Base-by-base conservation (phyloP, 176 grass and related monocot species). In the Rhynchospora tenuis region DNA sequence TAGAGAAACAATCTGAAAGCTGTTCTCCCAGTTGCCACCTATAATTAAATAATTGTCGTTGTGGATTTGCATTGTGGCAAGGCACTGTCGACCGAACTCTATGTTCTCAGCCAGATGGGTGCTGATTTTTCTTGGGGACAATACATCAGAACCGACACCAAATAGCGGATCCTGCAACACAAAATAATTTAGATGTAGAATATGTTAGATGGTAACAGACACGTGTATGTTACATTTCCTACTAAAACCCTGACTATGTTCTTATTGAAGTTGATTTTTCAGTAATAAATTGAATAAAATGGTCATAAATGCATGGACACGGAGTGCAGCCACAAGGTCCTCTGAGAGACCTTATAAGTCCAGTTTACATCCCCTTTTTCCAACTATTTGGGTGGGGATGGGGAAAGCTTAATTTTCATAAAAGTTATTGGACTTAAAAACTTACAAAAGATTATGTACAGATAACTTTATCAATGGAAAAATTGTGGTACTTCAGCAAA, bases 21-120 rank as follows among this genome's bases (percentile, higher is more conserved):
- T 98, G 66, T 98, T 98, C 83, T 98, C 95, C 95, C 95, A 98
- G 84, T 98, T 98, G 50, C 95, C 95, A 74, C 95, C 91, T 38
- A 88, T 87, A 88, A 98, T 90, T 73, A 98, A 91, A 86, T 98
- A 98, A 86, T 93, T 91, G 15, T 98, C 93, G 48, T 90, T 90
- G 79, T 87, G 79, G 88, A 91, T 94, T 81, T 93, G 92, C 87
- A 95, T 86, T 68, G 90, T 84, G 70, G 89, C 75, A 24, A 98
- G 38, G 80, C 95, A 98, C 68, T 89, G 95, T 84, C 89, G 91
- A 86, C 93, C 91, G 88, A 98, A 98, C 43, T 93, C 91, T 87
- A 95, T 84, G 80, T 93, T 98, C 85, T 98, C 95, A 76, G 92
- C 91, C 68, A 98, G 68, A 65, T 68, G 92, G 83, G 95, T 93